Evolutionary conservation across 345 rosid species (phyloP).

Genomic region (rapeseed (Brassica napus)): Da-Ae NC_063449.1:30399001-30399500

Average conservation of each 20-base stretch:
- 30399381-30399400: background rate
- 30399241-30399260: constrained; percentile 80
- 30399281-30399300: constrained; percentile 75
- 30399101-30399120: constrained; percentile 40
- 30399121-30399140: constrained; percentile 37
- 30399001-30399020: no score
- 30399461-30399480: no score
- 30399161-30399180: constrained; percentile 62
- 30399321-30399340: constrained; percentile 73
- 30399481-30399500: no score
- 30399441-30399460: no score
- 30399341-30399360: constrained; percentile 51
- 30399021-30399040: no score
- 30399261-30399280: constrained; percentile 59
- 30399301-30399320: constrained; percentile 60
- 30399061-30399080: background rate
- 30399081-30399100: constrained; percentile 43
- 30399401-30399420: no score
- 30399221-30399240: constrained; percentile 78
- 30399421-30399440: no score
- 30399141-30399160: constrained; percentile 58
- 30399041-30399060: background rate
- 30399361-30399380: background rate
- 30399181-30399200: constrained; percentile 62
- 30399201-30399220: constrained; percentile 56